A percentile compares a stretch with the other conserved stretches of the same genome.
These are phyloP conservation scores for Chlamydomonas eustigma DNA, from an alignment of 139 green algal species.

Conservation along the genomic window DNA sequence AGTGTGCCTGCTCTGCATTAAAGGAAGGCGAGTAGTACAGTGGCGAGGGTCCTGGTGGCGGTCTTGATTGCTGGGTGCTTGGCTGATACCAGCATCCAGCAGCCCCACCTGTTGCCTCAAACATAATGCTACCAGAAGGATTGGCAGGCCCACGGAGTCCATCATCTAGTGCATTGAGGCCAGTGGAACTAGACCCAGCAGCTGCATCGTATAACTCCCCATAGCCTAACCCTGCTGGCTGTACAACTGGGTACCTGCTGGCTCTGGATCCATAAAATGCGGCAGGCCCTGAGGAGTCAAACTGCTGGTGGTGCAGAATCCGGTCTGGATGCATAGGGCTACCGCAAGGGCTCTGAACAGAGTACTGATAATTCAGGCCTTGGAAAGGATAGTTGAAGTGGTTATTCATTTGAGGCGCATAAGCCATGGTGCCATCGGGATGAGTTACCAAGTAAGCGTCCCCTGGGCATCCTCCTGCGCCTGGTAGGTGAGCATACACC, in stretches of 20 bases:
- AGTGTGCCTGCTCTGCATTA: not conserved
- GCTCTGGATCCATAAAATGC: not conserved
- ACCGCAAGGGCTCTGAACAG: not conserved
- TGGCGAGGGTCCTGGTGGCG: not conserved
- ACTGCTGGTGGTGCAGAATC: not conserved
- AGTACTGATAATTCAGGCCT: not conserved
- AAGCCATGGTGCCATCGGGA: not conserved
- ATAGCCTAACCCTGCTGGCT: too few species aligned
- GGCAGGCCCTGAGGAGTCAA: not conserved
- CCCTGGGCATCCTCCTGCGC: not conserved
- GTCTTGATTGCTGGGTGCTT: not conserved
- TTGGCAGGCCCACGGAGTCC: not conserved
- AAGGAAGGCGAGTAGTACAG: not conserved
- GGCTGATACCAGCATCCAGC: not conserved
- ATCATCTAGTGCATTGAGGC: not conserved
- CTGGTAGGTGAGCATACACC: not conserved
- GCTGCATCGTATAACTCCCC: not conserved
- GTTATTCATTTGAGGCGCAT: not conserved
- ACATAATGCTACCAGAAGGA: not conserved
- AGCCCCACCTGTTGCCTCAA: not conserved
- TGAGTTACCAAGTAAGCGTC: not conserved
- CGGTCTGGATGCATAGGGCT: not conserved
- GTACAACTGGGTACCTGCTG: not conserved
- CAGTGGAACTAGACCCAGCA: not conserved
- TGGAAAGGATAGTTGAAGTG: not conserved